A percentile compares a stretch with the other conserved stretches of the same genome.
Evolutionary conservation across 306 rosid genomes (phyloP).

Genomic region (Cucumis hystrix): DNA sequence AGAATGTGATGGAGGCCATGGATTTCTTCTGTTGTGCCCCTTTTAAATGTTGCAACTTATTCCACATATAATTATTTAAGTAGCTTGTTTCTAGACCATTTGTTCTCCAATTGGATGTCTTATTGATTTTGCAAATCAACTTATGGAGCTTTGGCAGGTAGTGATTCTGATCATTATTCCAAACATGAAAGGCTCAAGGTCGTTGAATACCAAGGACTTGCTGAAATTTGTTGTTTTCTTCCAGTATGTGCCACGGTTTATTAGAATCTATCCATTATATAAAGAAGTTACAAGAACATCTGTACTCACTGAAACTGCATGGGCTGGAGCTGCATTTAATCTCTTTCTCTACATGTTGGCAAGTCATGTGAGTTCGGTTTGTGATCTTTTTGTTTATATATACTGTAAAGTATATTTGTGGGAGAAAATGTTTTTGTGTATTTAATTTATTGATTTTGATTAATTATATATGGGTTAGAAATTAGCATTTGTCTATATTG

Average conservation of each 20-base stretch:
- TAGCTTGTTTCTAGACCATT: not conserved
- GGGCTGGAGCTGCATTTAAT: constrained; percentile 14
- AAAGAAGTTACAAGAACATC: constrained; percentile 5
- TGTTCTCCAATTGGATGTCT: not conserved
- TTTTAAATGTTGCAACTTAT: not conserved
- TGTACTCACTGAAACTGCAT: constrained; percentile 12
- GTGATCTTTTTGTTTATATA: not conserved
- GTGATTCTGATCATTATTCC: constrained; percentile 8
- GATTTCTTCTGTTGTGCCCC: not conserved
- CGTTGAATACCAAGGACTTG: constrained; percentile 3
- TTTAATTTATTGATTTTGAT: not conserved
- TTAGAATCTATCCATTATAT: constrained; percentile 10
- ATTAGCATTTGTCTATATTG: not conserved
- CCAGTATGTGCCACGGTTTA: constrained; percentile 20
- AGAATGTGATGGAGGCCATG: not conserved
- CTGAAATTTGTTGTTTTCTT: constrained; percentile 13
- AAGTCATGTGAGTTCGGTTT: constrained; percentile 16
- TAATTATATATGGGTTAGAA: not conserved
- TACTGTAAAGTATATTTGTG: not conserved
- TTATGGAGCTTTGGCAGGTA: constrained; percentile 5
- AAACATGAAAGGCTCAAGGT: constrained; percentile 11
- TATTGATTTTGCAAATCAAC: not conserved
- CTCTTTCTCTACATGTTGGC: constrained; percentile 19
- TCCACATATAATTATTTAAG: not conserved
- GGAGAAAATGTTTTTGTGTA: not conserved